A percentile compares a stretch with the other conserved stretches of the same genome.
phyloP scores from a whole-genome alignment of 306 rosid species.

The Trifolium repens region DNA sequence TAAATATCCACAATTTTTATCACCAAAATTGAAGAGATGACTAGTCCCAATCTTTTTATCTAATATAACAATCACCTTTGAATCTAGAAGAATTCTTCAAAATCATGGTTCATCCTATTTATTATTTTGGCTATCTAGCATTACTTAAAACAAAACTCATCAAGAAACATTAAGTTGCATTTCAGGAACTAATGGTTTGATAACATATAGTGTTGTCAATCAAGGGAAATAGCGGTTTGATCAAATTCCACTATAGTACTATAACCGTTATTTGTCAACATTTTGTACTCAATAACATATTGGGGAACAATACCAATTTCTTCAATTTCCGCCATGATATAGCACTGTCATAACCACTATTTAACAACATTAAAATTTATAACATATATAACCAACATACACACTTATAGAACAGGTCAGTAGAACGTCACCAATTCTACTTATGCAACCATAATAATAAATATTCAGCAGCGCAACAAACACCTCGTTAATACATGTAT shows the following conservation, averaged over 20 bases:
- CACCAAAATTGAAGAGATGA: background rate
- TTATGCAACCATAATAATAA: background rate
- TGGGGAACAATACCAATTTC: no score
- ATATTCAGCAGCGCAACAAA: no score
- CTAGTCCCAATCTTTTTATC: slow-evolving; percentile 10
- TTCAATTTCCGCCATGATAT: no score
- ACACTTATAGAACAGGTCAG: slow-evolving; percentile 1
- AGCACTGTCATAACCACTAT: no score
- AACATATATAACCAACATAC: slow-evolving; percentile 8
- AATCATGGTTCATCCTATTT: slow-evolving; percentile 7
- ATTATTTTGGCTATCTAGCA: slow-evolving; percentile 16
- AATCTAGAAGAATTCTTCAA: slow-evolving; percentile 26
- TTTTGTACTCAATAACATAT: no score
- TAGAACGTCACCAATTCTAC: slow-evolving; percentile 2
- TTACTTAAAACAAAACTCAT: slow-evolving; percentile 4
- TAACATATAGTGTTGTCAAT: background rate
- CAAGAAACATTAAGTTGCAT: slow-evolving; percentile 9
- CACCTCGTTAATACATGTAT: background rate
- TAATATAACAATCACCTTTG: slow-evolving; percentile 19
- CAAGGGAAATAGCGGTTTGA: no score
- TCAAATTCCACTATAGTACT: no score
- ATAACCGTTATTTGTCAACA: no score
- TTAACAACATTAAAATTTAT: no score
- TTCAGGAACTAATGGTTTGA: background rate
- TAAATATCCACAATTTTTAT: background rate